These are phyloP conservation scores for Ustilago trichophora DNA, from an alignment of 1,284 basidiomycete species.

Conservation along the genomic window DNA sequence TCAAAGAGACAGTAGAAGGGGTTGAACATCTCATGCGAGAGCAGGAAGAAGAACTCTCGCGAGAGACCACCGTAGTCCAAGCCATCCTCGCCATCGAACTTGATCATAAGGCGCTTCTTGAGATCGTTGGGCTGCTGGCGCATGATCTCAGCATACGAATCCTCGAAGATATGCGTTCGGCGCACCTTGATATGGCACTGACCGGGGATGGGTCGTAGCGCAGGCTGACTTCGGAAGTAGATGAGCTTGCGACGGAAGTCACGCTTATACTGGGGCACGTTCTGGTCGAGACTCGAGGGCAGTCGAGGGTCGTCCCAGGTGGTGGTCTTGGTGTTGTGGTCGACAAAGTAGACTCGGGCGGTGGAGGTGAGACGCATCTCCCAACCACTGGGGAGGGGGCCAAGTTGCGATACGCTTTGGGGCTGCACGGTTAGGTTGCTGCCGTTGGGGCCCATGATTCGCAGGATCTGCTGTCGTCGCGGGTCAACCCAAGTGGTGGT, in stretches of 20 bases:
- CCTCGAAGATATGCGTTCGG: slow-evolving; percentile 92
- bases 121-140: slow-evolving; percentile 89
- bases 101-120: slow-evolving; percentile 97
- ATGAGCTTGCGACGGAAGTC: slow-evolving; percentile 98
- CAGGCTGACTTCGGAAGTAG: slow-evolving; percentile 97
- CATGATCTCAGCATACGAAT: slow-evolving; percentile 96
- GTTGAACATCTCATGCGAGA: slow-evolving; percentile 84
- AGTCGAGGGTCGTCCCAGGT: slow-evolving; percentile 93
- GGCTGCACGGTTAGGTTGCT: slow-evolving; percentile 81
- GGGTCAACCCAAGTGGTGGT: slow-evolving; percentile 99
- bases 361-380: slow-evolving; percentile 95
- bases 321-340: slow-evolving; percentile 92
- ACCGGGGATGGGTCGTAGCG: slow-evolving; percentile 79
- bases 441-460: slow-evolving; percentile 84
- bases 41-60: slow-evolving; percentile 99
- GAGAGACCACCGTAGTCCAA: slow-evolving; percentile 97
- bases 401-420: slow-evolving; percentile 86
- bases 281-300: slow-evolving; percentile 84
- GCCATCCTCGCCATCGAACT: slow-evolving; percentile 98
- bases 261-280: slow-evolving; percentile 98
- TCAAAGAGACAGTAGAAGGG: slow-evolving; percentile 96
- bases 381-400: slow-evolving; percentile 94
- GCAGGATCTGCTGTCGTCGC: slow-evolving; percentile 82
- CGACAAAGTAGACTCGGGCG: slow-evolving; percentile 92
- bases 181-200: slow-evolving; percentile 97